Percentiles rank a stretch among this genome's conserved stretches.
These are phyloP conservation scores for Kalanchoe fedtschenkoi DNA, from an alignment of 164 flowering plant genomes.

Conservation along the genomic window DNA sequence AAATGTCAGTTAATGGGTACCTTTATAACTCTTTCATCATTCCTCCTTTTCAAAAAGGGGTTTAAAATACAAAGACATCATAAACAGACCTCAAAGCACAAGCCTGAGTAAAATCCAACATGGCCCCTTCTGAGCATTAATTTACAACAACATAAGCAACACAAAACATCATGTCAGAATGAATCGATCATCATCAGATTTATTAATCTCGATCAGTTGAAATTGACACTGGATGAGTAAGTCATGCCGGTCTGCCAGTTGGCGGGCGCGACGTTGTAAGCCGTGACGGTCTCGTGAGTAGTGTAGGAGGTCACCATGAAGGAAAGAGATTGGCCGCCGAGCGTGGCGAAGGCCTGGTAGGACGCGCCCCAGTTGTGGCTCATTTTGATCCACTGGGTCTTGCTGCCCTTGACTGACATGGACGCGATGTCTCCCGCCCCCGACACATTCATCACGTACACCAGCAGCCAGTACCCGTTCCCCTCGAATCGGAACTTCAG, in stretches of 20 bases:
- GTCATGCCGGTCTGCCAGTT: slow-evolving; percentile 36
- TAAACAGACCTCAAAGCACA: too few relatives aligned
- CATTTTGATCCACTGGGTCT: slow-evolving; percentile 51
- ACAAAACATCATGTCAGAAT: too few relatives aligned
- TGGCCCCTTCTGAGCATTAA: too few relatives aligned
- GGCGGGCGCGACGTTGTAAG: slow-evolving; percentile 37
- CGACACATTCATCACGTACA: slow-evolving; percentile 79
- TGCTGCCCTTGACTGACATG: slow-evolving; percentile 70
- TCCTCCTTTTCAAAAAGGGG: too few relatives aligned
- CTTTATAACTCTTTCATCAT: too few relatives aligned
- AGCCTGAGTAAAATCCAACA: too few relatives aligned
- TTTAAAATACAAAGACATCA: too few relatives aligned
- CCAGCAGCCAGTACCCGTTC: slow-evolving; percentile 82
- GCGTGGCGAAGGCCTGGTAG: slow-evolving; percentile 59
- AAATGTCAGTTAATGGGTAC: too few relatives aligned
- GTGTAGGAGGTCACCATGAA: slow-evolving; percentile 63
- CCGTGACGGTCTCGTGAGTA: slow-evolving; percentile 35
- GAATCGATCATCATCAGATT: too few relatives aligned
- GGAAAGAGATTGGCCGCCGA: slow-evolving; percentile 66
- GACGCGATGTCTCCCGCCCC: slow-evolving; percentile 65
- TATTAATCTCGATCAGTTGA: slow-evolving; percentile 24
- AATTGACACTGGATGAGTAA: slow-evolving; percentile 43
- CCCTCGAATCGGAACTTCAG: slow-evolving; percentile 59
- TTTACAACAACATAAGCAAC: too few relatives aligned
- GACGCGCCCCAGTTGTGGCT: slow-evolving; percentile 96